Percentiles rank a stretch among this genome's conserved stretches.
Conservation (phyloP, 2,329 filamentous ascomycete genomes). For the Aspergillus chevalieri region DNA sequence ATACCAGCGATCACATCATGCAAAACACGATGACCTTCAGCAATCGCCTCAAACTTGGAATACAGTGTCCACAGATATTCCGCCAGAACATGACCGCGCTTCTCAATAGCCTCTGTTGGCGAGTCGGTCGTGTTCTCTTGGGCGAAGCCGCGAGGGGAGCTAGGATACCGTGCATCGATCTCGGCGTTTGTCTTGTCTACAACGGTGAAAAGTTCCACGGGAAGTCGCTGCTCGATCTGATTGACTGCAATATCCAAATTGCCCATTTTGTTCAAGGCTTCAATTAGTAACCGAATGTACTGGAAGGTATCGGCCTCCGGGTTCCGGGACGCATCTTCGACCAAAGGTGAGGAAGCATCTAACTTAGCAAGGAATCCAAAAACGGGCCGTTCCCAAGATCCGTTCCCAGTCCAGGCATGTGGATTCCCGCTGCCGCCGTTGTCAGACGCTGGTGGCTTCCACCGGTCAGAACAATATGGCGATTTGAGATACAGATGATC, state of each 20-base stretch:
- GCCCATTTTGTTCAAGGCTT: conserved; percentile 83
- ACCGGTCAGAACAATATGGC: conserved; percentile 92
- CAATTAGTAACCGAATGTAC: conserved; percentile 81
- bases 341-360: conserved; percentile 52
- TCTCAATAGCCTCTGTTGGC: conserved; percentile 64
- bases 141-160: conserved; percentile 53
- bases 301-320: conserved; percentile 93
- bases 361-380: conserved; percentile 54
- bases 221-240: conserved; percentile 83
- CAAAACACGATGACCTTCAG: conserved; percentile 87
- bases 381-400: conserved; percentile 49
- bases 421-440: conserved; percentile 22
- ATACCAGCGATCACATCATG: conserved; percentile 88
- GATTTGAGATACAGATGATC: conserved; percentile 97
- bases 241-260: conserved; percentile 80
- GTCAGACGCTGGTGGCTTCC: conserved; percentile 63
- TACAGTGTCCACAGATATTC: conserved; percentile 90
- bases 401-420: conserved; percentile 23
- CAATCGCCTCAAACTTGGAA: conserved; percentile 94
- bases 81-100: conserved; percentile 77
- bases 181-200: conserved; percentile 94
- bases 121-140: conserved; percentile 51
- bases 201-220: conserved; percentile 86
- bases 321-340: conserved; percentile 86
- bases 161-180: conserved; percentile 88